Percentiles rank a stretch among this genome's conserved stretches.
Conservation (phyloP, 768 basidiomycete species). For the Austroboletus eburneus region DNA sequence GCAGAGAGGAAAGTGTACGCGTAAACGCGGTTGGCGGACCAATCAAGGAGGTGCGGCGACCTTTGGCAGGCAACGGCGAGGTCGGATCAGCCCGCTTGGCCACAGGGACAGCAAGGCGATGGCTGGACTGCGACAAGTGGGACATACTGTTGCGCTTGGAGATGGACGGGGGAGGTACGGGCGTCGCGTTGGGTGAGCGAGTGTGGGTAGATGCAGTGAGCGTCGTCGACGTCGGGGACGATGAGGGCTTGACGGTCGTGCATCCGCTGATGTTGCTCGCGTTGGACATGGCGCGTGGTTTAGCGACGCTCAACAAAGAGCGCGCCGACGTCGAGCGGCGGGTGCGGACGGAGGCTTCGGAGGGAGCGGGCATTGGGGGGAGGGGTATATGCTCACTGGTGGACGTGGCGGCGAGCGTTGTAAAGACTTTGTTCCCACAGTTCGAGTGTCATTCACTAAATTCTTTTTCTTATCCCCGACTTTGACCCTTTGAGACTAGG, state of each 20-base stretch:
- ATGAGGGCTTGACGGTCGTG: constrained; percentile 43
- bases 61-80: constrained; percentile 26
- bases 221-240: constrained; percentile 25
- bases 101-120: constrained; percentile 39
- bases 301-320: constrained; percentile 42
- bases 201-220: constrained; percentile 23
- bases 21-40: constrained; percentile 28
- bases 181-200: constrained; percentile 51
- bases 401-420: too few relatives aligned
- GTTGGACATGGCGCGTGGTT: constrained; percentile 52
- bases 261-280: constrained; percentile 46
- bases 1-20: constrained; percentile 14
- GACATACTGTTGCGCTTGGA: constrained; percentile 38
- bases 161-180: constrained; percentile 36
- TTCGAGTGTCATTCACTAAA: too few relatives aligned
- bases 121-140: constrained; percentile 32
- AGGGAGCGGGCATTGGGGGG: constrained; percentile 36
- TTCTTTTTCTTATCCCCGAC: too few relatives aligned
- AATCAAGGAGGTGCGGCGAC: constrained; percentile 25
- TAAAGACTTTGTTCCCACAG: too few relatives aligned
- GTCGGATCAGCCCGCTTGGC: constrained; percentile 26
- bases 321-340: constrained; percentile 38
- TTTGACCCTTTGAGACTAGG: too few relatives aligned
- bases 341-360: constrained; percentile 51
- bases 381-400: too few relatives aligned